A percentile compares a stretch with the other conserved stretches of the same genome.
Evolutionary conservation across 805 yeast genomes (phyloP).

Genomic region (Soucietia sequanensis): DNA sequence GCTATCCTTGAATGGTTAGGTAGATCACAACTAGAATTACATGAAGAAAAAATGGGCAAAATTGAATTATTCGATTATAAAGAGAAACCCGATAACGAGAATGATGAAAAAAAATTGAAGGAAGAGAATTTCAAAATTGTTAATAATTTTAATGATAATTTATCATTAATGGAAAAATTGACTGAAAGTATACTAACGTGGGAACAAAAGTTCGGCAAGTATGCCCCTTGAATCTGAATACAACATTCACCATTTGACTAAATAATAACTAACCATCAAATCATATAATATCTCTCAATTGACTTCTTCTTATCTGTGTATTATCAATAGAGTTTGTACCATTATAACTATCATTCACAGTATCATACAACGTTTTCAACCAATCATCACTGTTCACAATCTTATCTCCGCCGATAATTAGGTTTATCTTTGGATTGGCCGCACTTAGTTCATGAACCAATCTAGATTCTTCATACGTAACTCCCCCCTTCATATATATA

Average conservation of each 20-base stretch:
- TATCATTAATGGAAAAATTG: constrained; percentile 66
- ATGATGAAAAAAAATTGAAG: constrained; percentile 8
- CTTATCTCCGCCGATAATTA: constrained; percentile 72
- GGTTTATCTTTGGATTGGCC: constrained; percentile 55
- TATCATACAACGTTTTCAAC: constrained; percentile 32
- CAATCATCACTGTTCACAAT: constrained; percentile 35
- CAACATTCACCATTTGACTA: too few relatives aligned
- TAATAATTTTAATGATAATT: constrained; percentile 55
- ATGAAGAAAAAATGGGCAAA: constrained; percentile 66
- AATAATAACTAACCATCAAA: too few relatives aligned
- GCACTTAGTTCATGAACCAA: constrained; percentile 69
- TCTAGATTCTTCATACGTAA: constrained; percentile 89
- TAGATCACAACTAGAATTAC: constrained; percentile 79
- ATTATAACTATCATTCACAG: constrained; percentile 17
- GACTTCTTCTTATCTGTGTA: constrained; percentile 26
- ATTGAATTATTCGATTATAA: constrained; percentile 46
- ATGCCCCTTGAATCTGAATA: constrained; percentile 31
- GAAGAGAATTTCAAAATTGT: constrained; percentile 29
- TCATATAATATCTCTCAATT: constrained; percentile 36
- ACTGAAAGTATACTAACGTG: constrained; percentile 71
- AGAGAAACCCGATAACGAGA: constrained; percentile 26
- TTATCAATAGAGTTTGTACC: neutral
- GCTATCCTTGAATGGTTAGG: constrained; percentile 91
- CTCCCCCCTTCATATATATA: constrained; percentile 80
- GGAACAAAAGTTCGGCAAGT: constrained; percentile 72